phyloP scores from a whole-genome alignment of 805 yeast genomes.

The Barnettozyma pratensis region DNA sequence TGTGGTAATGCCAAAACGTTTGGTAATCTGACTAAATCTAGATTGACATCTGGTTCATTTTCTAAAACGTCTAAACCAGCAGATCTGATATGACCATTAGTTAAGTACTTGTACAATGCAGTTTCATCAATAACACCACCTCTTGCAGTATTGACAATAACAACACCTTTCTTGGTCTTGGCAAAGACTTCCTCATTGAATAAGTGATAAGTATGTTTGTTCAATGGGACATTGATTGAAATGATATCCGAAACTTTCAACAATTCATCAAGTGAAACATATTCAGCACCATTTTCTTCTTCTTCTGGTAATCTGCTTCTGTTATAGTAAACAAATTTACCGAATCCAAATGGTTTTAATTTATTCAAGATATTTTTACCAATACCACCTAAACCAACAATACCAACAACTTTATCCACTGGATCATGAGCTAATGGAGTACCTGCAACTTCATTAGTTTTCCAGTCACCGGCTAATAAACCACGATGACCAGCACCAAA shows the following conservation, averaged over 20 bases:
- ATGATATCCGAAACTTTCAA: conserved; percentile 60
- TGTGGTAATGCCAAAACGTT: conserved; percentile 81
- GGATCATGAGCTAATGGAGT: conserved; percentile 71
- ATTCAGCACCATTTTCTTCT: conserved; percentile 64
- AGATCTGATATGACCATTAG: conserved; percentile 58
- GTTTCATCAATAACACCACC: conserved; percentile 76
- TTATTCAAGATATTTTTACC: conserved; percentile 76
- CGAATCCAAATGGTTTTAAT: conserved; percentile 72
- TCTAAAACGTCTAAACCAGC: conserved; percentile 78
- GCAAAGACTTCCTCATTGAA: conserved; percentile 54
- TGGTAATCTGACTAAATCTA: conserved; percentile 55
- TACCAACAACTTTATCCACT: conserved; percentile 69
- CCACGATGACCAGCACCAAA: conserved; percentile 55
- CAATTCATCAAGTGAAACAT: conserved; percentile 67
- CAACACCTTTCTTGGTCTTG: conserved; percentile 75
- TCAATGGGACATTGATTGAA: conserved; percentile 74
- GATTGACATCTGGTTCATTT: conserved; percentile 64
- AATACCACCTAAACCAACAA: conserved; percentile 86
- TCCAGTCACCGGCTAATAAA: conserved; percentile 61
- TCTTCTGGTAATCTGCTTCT: conserved; percentile 53
- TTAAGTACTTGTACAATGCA: conserved; percentile 50
- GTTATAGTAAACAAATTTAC: conserved; percentile 66
- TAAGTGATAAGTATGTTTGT: conserved; percentile 62
- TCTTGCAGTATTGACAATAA: conserved; percentile 77
- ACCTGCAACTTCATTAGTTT: conserved; percentile 42